Evolutionary conservation across 75 land plant species (phyloP).

Genomic region (Cryptomeria japonica): DNA sequence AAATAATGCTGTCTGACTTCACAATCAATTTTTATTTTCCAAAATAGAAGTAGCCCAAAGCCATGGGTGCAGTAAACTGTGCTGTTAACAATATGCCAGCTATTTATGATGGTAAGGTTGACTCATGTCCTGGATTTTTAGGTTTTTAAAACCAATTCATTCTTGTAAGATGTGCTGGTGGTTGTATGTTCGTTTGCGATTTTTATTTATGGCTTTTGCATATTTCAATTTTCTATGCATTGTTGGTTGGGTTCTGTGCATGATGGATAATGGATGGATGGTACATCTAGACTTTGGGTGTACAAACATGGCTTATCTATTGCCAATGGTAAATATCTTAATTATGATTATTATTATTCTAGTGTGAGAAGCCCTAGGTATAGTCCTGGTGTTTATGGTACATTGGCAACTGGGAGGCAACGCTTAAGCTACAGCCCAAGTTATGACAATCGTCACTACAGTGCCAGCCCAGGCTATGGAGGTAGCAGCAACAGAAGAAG

Average conservation of each 20-base stretch:
- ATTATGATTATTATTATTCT: constrained; percentile 5
- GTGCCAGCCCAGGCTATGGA: constrained; percentile 6
- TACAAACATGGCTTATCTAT: background rate
- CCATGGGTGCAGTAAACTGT: constrained; percentile 21
- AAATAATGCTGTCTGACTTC: background rate
- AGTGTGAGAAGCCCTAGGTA: constrained; percentile 1
- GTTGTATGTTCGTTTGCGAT: background rate
- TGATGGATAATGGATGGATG: background rate
- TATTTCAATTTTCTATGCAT: background rate
- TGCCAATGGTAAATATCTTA: background rate
- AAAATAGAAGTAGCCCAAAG: constrained; percentile 74
- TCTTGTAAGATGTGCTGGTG: background rate
- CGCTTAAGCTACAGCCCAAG: background rate
- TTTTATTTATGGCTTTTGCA: constrained; percentile 2
- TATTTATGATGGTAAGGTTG: background rate
- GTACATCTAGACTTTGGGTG: background rate
- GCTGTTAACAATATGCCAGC: background rate
- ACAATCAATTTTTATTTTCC: background rate
- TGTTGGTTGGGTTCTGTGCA: background rate
- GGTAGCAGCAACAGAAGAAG: constrained; percentile 14
- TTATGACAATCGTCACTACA: background rate
- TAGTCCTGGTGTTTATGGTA: background rate
- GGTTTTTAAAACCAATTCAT: background rate
- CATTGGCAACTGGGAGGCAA: background rate
- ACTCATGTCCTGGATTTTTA: background rate